Base-by-base conservation (phyloP, 306 rosid genomes). In the Trifolium fragiferum region DNA sequence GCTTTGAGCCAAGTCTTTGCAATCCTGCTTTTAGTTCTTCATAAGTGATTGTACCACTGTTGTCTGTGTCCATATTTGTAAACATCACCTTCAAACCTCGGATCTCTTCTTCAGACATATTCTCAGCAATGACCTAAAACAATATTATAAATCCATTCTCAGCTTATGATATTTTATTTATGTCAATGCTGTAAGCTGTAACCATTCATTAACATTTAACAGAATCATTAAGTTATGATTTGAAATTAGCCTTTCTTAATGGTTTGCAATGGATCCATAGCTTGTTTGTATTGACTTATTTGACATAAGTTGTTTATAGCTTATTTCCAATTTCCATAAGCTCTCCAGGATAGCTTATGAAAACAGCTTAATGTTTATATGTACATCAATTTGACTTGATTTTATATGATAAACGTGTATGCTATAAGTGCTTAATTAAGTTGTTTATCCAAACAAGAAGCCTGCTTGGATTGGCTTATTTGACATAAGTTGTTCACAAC, bases 1-100 rank as follows among this genome's bases (percentile, higher is more conserved):
- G 94, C 87, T 84, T 93, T 50, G 97, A 93, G 66, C 97, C 97
- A 44, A 93, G 96, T 65, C 92, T 87, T 38, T 93, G 92, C 86
- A 91, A 80, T 74, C 97, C 98, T 2, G 91, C 82, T 78, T 88
- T 93, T 66, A 91, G 82, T 84, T 93, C 97, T 9, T 92, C 96
- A 72, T 89, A 93, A 38, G 97, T 93, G 86, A 93, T 93, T 58
- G 94, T 49, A 77, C 98, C 97, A 83, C 84, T 93, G 6, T 88
- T 84, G 82, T 93, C 96, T 0, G 97, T 91, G 79, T 93, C 98
- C 68, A 93, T 88, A 79, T 93, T 93, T 62, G 84, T 82, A 73
- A 93, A 93, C 98, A 89, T 93, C 54, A 92, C 82, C 82, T 87
- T 91, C 85, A 93, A 84, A 65, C 98, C 98, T 82, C 88, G 96